Evolutionary conservation across 2,329 filamentous ascomycete genomes (phyloP).

Genomic region (Sclerotinia sclerotiorum): DNA sequence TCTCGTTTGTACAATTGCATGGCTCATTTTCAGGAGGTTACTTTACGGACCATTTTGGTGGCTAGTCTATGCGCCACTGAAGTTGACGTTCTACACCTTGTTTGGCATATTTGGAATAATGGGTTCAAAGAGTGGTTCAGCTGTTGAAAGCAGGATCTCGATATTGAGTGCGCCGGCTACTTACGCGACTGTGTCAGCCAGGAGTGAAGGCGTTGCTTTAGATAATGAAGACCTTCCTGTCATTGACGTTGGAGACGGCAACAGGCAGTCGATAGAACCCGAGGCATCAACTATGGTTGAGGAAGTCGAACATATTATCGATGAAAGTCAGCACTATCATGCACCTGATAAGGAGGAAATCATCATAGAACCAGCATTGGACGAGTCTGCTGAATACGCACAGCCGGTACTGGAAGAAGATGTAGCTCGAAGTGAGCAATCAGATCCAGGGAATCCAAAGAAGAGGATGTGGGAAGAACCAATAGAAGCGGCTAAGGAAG

Average conservation of each 20-base stretch:
- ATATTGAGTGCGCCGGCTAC: slow-evolving; percentile 24
- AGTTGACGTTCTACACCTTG: slow-evolving; percentile 60
- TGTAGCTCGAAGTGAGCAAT: slow-evolving; percentile 31
- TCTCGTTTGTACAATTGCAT: slow-evolving; percentile 71
- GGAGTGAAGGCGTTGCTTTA: slow-evolving; percentile 23
- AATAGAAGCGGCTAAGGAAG: slow-evolving; percentile 40
- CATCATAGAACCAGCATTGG: slow-evolving; percentile 34
- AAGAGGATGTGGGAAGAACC: slow-evolving; percentile 62
- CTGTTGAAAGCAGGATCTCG: slow-evolving; percentile 24
- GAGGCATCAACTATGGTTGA: slow-evolving; percentile 47
- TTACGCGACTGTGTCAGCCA: slow-evolving; percentile 28
- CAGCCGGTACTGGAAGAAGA: not conserved
- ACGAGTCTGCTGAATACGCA: slow-evolving; percentile 30
- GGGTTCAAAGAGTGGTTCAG: slow-evolving; percentile 28
- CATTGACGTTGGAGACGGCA: not conserved
- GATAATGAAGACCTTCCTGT: not conserved
- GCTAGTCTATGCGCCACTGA: slow-evolving; percentile 81
- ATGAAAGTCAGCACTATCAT: slow-evolving; percentile 39
- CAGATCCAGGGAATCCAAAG: slow-evolving; percentile 51
- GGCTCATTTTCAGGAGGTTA: slow-evolving; percentile 82
- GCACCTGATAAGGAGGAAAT: slow-evolving; percentile 41
- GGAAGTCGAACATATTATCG: slow-evolving; percentile 56
- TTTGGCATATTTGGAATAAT: slow-evolving; percentile 54
- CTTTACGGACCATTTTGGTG: slow-evolving; percentile 90
- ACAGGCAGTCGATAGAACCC: not conserved